A percentile compares a stretch with the other conserved stretches of the same genome.
Conservation (phyloP, 148 eudicot species). For the Arbutus unedo region DNA sequence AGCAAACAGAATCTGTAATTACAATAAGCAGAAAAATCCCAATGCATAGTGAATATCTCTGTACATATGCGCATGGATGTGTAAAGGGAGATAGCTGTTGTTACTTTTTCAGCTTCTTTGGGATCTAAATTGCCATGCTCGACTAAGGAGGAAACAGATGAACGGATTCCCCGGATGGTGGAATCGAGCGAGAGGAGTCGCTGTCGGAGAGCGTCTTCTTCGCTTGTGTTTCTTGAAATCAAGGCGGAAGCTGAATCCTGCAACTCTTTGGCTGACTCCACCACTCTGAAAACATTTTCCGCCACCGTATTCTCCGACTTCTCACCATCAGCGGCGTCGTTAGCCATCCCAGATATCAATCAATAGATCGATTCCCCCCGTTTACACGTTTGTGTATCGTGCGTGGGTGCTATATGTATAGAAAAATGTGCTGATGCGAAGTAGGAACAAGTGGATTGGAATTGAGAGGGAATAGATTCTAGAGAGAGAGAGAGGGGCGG, state of each 20-base stretch:
- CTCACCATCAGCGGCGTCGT: conserved; percentile 10
- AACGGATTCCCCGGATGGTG: conserved; percentile 48
- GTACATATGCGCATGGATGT: neutral
- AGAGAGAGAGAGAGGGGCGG: neutral
- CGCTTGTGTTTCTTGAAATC: conserved; percentile 50
- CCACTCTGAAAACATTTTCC: conserved; percentile 48
- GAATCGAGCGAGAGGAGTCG: conserved; percentile 60
- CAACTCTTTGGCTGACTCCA: conserved; percentile 76
- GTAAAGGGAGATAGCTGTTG: neutral
- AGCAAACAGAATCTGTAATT: neutral
- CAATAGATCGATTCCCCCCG: neutral
- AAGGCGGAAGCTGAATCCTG: conserved; percentile 72
- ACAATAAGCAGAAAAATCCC: neutral
- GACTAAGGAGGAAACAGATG: conserved; percentile 27
- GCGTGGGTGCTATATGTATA: neutral
- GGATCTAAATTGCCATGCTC: conserved; percentile 40
- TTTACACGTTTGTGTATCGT: neutral
- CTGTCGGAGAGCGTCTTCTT: conserved; percentile 66
- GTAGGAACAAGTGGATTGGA: neutral
- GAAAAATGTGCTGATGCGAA: neutral
- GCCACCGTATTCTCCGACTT: conserved; percentile 24
- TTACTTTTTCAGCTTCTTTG: conserved; percentile 63
- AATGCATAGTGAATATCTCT: neutral
- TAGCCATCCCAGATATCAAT: conserved; percentile 4
- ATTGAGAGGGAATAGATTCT: neutral